These are phyloP conservation scores for Daldinia decipiens DNA, from an alignment of 495 filamentous ascomycete species.

Conservation along the genomic window DNA sequence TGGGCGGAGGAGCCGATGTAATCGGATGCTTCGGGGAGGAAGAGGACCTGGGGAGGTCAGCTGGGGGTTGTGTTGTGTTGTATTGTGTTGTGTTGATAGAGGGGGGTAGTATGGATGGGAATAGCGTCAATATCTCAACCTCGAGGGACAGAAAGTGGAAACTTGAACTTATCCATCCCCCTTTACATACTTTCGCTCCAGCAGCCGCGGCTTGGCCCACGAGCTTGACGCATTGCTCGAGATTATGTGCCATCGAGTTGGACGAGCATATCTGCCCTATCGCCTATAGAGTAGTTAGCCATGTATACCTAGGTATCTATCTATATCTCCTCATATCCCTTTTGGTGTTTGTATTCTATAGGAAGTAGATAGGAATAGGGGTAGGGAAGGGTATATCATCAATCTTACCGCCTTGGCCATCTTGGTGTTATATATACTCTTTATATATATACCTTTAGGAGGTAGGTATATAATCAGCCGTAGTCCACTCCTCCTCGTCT, in stretches of 20 bases:
- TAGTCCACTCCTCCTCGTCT: not conserved
- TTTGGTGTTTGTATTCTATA: no score
- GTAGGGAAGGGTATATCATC: not conserved
- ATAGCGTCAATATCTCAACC: no score
- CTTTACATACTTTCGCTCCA: constrained; percentile 74
- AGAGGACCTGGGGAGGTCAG: constrained; percentile 69
- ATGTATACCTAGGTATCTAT: not conserved
- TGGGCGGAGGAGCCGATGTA: constrained; percentile 77
- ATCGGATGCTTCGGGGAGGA: constrained; percentile 92
- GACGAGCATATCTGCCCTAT: constrained; percentile 90
- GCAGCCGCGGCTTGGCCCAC: constrained; percentile 76
- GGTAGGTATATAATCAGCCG: no score
- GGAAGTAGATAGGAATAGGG: no score
- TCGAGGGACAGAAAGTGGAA: no score
- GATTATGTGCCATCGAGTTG: constrained; percentile 79
- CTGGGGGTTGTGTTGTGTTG: no score
- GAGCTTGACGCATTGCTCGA: constrained; percentile 75
- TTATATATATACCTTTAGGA: no score
- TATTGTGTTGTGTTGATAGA: no score
- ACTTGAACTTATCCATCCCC: not conserved
- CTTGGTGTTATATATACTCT: not conserved
- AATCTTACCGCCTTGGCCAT: constrained; percentile 43
- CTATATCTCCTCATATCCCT: not conserved
- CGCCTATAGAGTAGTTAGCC: constrained; percentile 62
- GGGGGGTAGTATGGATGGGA: not conserved